Conservation (phyloP, 768 basidiomycete species). For the Tubosaeta sp. region DNA sequence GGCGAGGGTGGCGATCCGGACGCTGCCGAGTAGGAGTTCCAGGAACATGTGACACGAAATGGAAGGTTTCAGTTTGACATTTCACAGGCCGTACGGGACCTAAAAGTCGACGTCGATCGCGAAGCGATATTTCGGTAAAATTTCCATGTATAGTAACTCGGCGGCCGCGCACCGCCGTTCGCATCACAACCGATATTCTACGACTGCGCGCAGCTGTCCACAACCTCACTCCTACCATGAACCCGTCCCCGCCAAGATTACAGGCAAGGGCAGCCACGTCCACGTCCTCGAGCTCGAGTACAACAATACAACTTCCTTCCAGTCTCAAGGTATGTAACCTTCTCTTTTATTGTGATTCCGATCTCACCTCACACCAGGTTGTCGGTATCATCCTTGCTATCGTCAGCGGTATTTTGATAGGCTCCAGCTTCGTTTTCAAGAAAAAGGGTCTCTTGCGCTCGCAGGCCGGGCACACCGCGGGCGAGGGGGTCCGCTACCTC, state of each 20-base stretch:
- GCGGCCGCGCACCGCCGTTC: not conserved
- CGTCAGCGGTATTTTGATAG: constrained; percentile 82
- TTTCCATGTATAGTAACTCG: no score
- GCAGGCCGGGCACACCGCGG: constrained; percentile 74
- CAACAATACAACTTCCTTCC: constrained; percentile 32
- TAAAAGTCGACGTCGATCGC: no score
- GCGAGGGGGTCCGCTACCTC: constrained; percentile 91
- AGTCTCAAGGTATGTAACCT: constrained; percentile 49
- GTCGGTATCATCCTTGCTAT: constrained; percentile 78
- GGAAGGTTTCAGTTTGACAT: no score
- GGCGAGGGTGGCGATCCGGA: no score
- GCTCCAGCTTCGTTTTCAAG: constrained; percentile 93
- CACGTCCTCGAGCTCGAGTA: constrained; percentile 34
- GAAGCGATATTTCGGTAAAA: no score
- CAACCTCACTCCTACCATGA: not conserved
- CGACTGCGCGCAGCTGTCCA: constrained; percentile 3
- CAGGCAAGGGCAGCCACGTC: constrained; percentile 31
- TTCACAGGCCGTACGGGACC: no score
- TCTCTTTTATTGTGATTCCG: not conserved
- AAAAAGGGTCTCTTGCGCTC: constrained; percentile 86
- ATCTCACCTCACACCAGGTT: constrained; percentile 39
- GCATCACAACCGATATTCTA: constrained; percentile 12
- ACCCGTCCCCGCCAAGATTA: constrained; percentile 6
- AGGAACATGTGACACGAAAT: no score
- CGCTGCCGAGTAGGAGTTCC: no score